Evolutionary conservation across 495 filamentous ascomycete genomes (phyloP).

Genomic region (Lepidopterella palustris): DNA sequence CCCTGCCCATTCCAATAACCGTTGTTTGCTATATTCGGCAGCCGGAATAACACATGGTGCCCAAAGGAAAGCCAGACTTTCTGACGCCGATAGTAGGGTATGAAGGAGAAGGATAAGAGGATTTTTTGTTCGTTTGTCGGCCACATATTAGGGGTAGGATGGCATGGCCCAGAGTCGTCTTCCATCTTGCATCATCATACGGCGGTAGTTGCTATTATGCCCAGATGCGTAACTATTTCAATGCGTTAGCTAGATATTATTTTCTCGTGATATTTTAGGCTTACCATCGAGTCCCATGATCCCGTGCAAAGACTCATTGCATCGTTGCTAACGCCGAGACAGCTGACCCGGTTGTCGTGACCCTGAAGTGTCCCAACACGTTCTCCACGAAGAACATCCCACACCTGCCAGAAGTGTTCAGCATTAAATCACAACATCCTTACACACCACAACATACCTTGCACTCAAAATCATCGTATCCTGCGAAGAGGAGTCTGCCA

Average conservation of each 20-base stretch:
- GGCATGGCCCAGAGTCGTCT: constrained; percentile 5
- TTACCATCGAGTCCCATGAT: constrained; percentile 98
- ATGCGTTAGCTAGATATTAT: constrained; percentile 14
- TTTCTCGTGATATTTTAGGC: constrained; percentile 35
- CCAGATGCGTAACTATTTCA: constrained; percentile 36
- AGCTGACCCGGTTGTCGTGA: constrained; percentile 98
- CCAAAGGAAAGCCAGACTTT: not conserved
- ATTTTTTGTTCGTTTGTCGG: constrained; percentile 16
- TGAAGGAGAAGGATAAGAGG: constrained; percentile 12
- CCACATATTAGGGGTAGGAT: constrained; percentile 16
- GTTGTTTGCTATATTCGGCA: not conserved
- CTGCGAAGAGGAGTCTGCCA: constrained; percentile 89
- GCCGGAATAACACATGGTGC: not conserved
- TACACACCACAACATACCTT: constrained; percentile 59
- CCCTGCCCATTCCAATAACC: not conserved
- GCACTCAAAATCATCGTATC: constrained; percentile 99
- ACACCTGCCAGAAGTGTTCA: constrained; percentile 58
- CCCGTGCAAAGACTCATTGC: constrained; percentile 98
- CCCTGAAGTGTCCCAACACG: constrained; percentile 93
- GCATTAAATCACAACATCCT: not conserved
- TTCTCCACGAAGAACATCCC: constrained; percentile 94
- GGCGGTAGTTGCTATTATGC: constrained; percentile 24
- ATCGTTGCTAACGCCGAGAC: constrained; percentile 95
- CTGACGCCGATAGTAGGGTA: not conserved
- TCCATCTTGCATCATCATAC: constrained; percentile 18